Percentiles rank a stretch among this genome's conserved stretches.
These are phyloP conservation scores for Boletus rex-veris DNA, from an alignment of 768 basidiomycete species.

Conservation along the genomic window DNA sequence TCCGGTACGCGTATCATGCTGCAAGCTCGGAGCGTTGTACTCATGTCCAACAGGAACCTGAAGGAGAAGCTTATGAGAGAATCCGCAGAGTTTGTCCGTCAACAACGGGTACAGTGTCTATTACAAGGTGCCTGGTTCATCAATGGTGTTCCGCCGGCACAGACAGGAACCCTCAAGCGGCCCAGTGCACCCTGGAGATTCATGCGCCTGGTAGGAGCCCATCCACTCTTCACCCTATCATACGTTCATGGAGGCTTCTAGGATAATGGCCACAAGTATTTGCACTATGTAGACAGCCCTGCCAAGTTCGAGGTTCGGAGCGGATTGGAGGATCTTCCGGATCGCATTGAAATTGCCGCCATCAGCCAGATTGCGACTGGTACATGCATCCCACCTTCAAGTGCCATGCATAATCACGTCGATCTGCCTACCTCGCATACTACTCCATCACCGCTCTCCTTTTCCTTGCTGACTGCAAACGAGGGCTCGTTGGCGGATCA, in stretches of 20 bases:
- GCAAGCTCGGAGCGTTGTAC: neutral
- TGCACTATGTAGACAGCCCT: constrained; percentile 83
- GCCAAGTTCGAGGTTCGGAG: constrained; percentile 75
- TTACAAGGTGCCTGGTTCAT: constrained; percentile 92
- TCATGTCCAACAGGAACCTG: constrained; percentile 56
- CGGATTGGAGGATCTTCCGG: constrained; percentile 84
- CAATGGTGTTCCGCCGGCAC: constrained; percentile 58
- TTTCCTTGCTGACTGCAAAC: constrained; percentile 67
- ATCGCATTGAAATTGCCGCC: constrained; percentile 75
- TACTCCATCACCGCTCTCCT: constrained; percentile 66
- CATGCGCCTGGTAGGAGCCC: constrained; percentile 65
- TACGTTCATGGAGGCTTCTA: constrained; percentile 28
- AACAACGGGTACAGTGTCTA: constrained; percentile 85
- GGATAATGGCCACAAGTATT: constrained; percentile 74
- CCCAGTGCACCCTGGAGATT: constrained; percentile 78
- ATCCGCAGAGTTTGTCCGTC: constrained; percentile 84
- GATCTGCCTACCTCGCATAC: constrained; percentile 52
- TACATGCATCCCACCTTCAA: constrained; percentile 67
- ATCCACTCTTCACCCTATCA: neutral
- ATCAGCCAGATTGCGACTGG: constrained; percentile 79
- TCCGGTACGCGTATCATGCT: constrained; percentile 53
- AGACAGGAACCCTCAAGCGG: constrained; percentile 45
- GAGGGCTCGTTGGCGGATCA: constrained; percentile 75
- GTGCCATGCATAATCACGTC: constrained; percentile 56
- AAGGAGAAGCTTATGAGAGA: constrained; percentile 85